Conservation (phyloP, 495 filamentous ascomycete species). For the Talaromyces adpressus region DNA sequence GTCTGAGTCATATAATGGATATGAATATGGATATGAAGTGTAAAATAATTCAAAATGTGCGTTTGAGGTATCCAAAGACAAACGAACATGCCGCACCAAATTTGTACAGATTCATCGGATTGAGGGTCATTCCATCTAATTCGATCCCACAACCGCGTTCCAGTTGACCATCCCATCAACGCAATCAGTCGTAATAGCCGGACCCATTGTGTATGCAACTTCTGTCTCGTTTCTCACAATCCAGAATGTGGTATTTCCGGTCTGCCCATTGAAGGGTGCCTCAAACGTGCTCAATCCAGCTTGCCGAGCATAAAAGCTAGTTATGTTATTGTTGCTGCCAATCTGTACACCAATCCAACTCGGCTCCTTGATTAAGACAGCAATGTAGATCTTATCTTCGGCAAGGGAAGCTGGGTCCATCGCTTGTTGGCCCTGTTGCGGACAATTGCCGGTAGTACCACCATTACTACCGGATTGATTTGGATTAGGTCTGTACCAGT, state of each 20-base stretch:
- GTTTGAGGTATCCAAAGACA: background rate
- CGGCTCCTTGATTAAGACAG: conserved; percentile 18
- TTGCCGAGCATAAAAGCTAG: conserved; percentile 27
- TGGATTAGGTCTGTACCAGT: conserved; percentile 56
- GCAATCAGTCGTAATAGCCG: conserved; percentile 39
- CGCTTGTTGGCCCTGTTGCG: conserved; percentile 18
- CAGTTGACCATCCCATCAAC: conserved; percentile 45
- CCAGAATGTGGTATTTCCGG: conserved; percentile 45
- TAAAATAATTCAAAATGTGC: background rate
- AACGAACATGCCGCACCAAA: background rate
- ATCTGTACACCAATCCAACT: conserved; percentile 43
- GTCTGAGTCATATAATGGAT: background rate
- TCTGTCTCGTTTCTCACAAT: conserved; percentile 34
- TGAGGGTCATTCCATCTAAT: conserved; percentile 9
- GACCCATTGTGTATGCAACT: conserved; percentile 30
- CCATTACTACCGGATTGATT: conserved; percentile 22
- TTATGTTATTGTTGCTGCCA: conserved; percentile 29
- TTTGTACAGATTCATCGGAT: background rate
- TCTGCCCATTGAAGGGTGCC: conserved; percentile 40
- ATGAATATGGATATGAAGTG: background rate
- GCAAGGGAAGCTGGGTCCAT: conserved; percentile 19
- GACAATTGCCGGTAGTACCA: conserved; percentile 33
- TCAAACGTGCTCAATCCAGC: conserved; percentile 46
- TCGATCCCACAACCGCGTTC: conserved; percentile 43
- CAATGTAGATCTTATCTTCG: conserved; percentile 34